phyloP scores from a whole-genome alignment of 805 yeast species.

The Teunomyces stri region DNA sequence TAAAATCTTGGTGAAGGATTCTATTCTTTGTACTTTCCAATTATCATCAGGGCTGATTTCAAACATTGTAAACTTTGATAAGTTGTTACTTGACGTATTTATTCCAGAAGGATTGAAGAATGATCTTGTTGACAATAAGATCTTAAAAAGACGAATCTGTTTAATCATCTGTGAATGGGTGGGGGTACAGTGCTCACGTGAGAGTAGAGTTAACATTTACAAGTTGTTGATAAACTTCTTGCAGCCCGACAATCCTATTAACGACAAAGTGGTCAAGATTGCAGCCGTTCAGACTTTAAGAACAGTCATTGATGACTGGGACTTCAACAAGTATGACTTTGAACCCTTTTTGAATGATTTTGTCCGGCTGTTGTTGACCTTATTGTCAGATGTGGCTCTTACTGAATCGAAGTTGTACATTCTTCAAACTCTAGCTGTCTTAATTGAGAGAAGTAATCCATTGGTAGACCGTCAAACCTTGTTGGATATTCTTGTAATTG shows the following conservation, averaged over 20 bases:
- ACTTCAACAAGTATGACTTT: constrained; percentile 68
- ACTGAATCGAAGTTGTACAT: constrained; percentile 79
- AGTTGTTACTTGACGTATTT: constrained; percentile 54
- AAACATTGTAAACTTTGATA: constrained; percentile 67
- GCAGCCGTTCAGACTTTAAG: constrained; percentile 71
- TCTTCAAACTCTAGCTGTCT: constrained; percentile 61
- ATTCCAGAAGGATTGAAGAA: constrained; percentile 62
- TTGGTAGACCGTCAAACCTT: constrained; percentile 51
- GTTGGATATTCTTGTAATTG: constrained; percentile 46
- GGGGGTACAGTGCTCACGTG: constrained; percentile 58
- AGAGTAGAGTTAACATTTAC: constrained; percentile 58
- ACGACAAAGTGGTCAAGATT: constrained; percentile 79
- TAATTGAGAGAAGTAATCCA: constrained; percentile 67
- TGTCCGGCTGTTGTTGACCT: constrained; percentile 46
- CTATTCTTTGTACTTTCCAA: constrained; percentile 81
- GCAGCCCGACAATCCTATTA: constrained; percentile 39
- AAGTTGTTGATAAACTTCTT: constrained; percentile 53
- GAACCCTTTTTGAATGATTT: constrained; percentile 59
- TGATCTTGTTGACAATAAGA: constrained; percentile 47
- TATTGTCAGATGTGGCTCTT: constrained; percentile 50
- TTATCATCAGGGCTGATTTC: constrained; percentile 65
- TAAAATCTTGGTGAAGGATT: constrained; percentile 69
- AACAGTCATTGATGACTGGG: constrained; percentile 80
- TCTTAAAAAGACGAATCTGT: constrained; percentile 76
- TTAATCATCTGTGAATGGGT: constrained; percentile 81